Evolutionary conservation across 441 rosid genomes (phyloP), one percentile per base, ranked within the genome.

Genomic region (Gossypium schwendimanii): DNA sequence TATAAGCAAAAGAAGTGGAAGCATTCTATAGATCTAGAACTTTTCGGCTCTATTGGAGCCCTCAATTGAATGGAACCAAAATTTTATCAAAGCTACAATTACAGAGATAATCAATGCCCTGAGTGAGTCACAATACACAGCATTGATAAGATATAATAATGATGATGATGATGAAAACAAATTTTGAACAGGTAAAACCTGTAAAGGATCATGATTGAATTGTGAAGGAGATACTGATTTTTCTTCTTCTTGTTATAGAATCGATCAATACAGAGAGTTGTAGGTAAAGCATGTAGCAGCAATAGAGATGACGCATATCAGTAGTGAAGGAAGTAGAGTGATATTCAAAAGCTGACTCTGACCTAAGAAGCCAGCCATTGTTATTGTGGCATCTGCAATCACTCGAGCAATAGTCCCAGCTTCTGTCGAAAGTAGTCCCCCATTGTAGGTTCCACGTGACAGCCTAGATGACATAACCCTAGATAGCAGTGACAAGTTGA

Each of bases 401-500:
- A 93, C 98, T 20, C 99, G 84, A 63, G 99, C 99, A 50, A 93
- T 80, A 0, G 98, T 96, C 18, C 99, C 98, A 0, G 99, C 99
- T 82, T 96, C 99, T 1, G 99, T 96, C 0, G 99, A 96, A 1
- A 96, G 87, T 49, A 96, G 80, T n/a, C 99, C 99, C 0, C 98
- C 98, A 57, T 96, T 96, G 88, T 87, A 96, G 4, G 99, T 96
- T 79, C 99, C 98, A 2, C 91, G 88, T 0, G 99, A 90, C 47
- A 93, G 96, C 81, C 99, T 85, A 17, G 98, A 93, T 11, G 99
- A 93, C 99, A 96, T 93, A 44, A 93, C 98, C 2, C 97, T 84
- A 21, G 99, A 96, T 6, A 96, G 88, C 68, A 96, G 87, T 0
- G 99, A 88, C 76, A 96, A 82, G 78, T 93, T 96, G 39, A 96